These are phyloP conservation scores for Fusarium acutatum DNA, from an alignment of 2,329 filamentous ascomycete species.

Conservation along the genomic window DNA sequence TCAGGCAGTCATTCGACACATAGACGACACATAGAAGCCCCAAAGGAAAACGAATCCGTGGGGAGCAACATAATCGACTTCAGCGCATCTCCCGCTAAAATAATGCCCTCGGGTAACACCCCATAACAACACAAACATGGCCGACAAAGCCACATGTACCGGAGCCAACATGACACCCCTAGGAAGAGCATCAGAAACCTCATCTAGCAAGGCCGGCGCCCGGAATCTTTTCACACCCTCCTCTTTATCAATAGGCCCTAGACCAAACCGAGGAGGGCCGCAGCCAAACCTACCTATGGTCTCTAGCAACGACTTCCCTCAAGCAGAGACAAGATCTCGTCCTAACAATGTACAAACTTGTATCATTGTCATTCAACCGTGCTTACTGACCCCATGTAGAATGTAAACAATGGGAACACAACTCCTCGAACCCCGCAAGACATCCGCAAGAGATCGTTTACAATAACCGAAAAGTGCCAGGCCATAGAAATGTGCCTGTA, in stretches of 20 bases:
- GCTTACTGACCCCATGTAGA: neutral
- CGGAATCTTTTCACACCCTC: neutral
- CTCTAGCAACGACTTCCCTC: rapidly evolving
- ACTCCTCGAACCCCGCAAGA: neutral
- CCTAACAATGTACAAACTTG: neutral
- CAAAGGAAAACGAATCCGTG: neutral
- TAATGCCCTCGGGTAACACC: rapidly evolving
- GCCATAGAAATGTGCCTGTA: neutral
- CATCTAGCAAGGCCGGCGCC: rapidly evolving
- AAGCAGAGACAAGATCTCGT: neutral
- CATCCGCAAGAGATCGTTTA: neutral
- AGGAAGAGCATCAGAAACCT: neutral
- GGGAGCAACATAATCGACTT: rapidly evolving
- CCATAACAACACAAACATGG: neutral
- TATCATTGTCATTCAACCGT: rapidly evolving
- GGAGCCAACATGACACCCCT: rapidly evolving
- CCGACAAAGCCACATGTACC: rapidly evolving
- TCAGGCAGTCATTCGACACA: neutral
- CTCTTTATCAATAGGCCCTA: neutral
- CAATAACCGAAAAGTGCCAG: neutral
- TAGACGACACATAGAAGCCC: rapidly evolving
- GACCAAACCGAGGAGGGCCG: neutral
- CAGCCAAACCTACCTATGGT: neutral
- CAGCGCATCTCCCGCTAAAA: too few species aligned
- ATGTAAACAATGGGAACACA: neutral